Percentiles rank a stretch among this genome's conserved stretches.
Conservation (phyloP, 2,329 filamentous ascomycete species). For the Mollisia scopiformis region DNA sequence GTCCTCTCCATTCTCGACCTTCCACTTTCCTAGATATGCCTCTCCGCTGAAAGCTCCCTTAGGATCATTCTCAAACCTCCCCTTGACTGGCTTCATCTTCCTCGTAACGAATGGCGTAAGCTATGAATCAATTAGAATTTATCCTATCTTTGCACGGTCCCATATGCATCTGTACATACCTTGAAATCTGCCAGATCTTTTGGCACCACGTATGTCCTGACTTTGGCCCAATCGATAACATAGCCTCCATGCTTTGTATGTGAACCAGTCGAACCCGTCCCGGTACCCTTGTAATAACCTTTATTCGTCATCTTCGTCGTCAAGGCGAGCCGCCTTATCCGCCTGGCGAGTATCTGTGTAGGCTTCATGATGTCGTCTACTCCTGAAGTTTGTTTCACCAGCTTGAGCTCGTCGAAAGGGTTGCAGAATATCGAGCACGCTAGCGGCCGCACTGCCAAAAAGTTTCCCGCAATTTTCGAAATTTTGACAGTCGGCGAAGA, state of each 20-base stretch:
- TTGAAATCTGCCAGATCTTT: conserved; percentile 69
- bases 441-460: conserved; percentile 30
- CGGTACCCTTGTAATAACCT: conserved; percentile 96
- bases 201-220: conserved; percentile 88
- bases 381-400: neutral
- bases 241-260: conserved; percentile 87
- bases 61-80: conserved; percentile 53
- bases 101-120: conserved; percentile 78
- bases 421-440: conserved; percentile 12
- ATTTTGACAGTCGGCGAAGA: neutral
- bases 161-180: conserved; percentile 48
- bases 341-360: conserved; percentile 67
- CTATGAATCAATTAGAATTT: conserved; percentile 46
- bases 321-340: conserved; percentile 75
- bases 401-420: neutral
- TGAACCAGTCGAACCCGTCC: conserved; percentile 82
- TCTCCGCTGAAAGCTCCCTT: conserved; percentile 64
- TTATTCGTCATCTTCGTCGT: conserved; percentile 93
- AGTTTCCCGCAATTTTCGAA: conserved; percentile 20
- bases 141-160: neutral
- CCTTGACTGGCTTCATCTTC: conserved; percentile 55
- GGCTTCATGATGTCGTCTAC: conserved; percentile 57
- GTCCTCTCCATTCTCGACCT: conserved; percentile 62
- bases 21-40: conserved; percentile 68
- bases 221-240: conserved; percentile 81